A percentile compares a stretch with the other conserved stretches of the same genome.
Conservation (phyloP, 2,329 filamentous ascomycete species). For the Ophiognomonia clavigignenti-juglandacearum region DNA sequence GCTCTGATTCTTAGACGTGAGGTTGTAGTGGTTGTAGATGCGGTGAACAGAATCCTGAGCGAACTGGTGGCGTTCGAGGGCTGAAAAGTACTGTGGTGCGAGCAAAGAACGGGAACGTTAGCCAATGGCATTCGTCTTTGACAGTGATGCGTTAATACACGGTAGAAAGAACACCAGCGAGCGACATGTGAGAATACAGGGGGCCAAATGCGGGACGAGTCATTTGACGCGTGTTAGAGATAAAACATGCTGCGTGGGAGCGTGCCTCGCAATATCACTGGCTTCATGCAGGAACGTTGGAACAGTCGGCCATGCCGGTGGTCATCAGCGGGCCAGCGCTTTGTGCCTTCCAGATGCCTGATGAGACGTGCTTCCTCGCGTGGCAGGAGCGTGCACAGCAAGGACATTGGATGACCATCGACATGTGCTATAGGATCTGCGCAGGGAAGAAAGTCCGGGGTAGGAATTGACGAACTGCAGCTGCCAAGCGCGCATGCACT, state of each 20-base stretch:
- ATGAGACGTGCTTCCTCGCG: too few relatives aligned
- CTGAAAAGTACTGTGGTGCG: conserved; percentile 62
- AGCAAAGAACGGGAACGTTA: conserved; percentile 12
- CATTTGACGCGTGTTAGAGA: neutral
- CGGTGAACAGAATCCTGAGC: conserved; percentile 40
- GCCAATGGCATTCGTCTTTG: neutral
- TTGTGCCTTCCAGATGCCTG: too few relatives aligned
- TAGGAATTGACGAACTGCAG: neutral
- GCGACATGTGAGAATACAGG: neutral
- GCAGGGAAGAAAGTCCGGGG: neutral
- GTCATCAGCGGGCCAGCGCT: too few relatives aligned
- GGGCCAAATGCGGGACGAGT: neutral
- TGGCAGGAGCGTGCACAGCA: too few relatives aligned
- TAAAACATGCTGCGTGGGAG: neutral
- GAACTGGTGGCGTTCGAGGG: conserved; percentile 64
- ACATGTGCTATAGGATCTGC: too few relatives aligned
- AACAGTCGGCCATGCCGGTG: too few relatives aligned
- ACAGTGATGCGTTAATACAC: neutral
- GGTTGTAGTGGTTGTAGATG: conserved; percentile 32
- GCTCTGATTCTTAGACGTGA: conserved; percentile 24
- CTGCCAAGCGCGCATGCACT: neutral
- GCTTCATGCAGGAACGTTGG: too few relatives aligned
- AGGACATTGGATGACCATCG: too few relatives aligned
- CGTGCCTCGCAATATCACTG: too few relatives aligned
- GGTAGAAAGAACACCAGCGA: neutral